Percentiles rank a stretch among this genome's conserved stretches.
Evolutionary conservation across 192 early-diverging fungal genomes (phyloP).

Genomic region (Pilaira anomala): DNA sequence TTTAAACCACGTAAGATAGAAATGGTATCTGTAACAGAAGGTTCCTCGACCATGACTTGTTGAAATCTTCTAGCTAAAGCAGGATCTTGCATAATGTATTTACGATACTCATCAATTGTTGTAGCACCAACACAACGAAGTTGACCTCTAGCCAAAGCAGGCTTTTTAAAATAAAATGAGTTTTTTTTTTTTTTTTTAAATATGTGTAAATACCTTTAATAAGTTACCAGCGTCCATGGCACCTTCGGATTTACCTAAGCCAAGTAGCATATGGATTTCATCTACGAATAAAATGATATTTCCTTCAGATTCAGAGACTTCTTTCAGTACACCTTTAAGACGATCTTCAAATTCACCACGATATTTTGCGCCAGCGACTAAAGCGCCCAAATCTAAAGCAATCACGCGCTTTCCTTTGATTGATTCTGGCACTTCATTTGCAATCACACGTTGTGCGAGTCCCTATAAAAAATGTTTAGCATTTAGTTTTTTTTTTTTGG

Average conservation of each 20-base stretch:
- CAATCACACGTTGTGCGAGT: constrained; percentile 72
- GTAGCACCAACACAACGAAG: constrained; percentile 77
- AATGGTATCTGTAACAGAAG: constrained; percentile 62
- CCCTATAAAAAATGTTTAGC: constrained; percentile 40
- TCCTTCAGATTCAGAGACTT: constrained; percentile 65
- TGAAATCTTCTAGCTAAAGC: constrained; percentile 76
- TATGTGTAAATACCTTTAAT: constrained; percentile 49
- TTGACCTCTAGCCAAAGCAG: constrained; percentile 69
- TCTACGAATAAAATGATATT: constrained; percentile 82
- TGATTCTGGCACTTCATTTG: constrained; percentile 73
- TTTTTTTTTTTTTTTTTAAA: not conserved
- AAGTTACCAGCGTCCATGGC: constrained; percentile 77
- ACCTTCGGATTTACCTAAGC: constrained; percentile 72
- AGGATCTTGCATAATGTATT: constrained; percentile 70
- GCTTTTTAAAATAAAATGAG: constrained; percentile 30
- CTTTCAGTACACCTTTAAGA: constrained; percentile 68
- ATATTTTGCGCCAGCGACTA: constrained; percentile 73
- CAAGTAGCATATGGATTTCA: constrained; percentile 74
- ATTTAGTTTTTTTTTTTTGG: not conserved
- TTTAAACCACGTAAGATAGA: constrained; percentile 76
- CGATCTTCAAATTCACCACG: constrained; percentile 82
- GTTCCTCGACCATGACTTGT: constrained; percentile 59
- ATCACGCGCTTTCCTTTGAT: constrained; percentile 73
- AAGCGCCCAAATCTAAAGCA: constrained; percentile 64
- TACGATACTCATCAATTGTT: constrained; percentile 77